Conservation (phyloP, 2,329 filamentous ascomycete genomes). For the Penicillium griseofulvum region DNA sequence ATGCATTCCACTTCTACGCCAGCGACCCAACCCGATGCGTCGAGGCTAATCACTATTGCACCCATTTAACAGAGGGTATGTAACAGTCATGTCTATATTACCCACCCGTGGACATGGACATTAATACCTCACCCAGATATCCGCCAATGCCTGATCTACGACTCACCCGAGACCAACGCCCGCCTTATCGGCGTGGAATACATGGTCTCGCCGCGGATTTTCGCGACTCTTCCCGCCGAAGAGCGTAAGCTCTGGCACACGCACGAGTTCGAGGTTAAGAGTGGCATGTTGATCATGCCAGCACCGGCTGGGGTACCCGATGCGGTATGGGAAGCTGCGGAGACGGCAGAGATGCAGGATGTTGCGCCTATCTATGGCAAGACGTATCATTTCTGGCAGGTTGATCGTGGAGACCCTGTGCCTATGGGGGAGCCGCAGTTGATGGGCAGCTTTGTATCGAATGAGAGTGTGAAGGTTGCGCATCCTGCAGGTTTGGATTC, state of each 20-base stretch:
- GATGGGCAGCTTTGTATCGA: conserved; percentile 58
- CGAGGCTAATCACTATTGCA: conserved; percentile 82
- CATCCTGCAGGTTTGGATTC: conserved; percentile 30
- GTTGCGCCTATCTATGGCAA: conserved; percentile 76
- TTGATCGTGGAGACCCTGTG: conserved; percentile 66
- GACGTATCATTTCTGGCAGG: conserved; percentile 83
- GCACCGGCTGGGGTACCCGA: conserved; percentile 45
- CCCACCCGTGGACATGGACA: background rate
- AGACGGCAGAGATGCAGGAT: conserved; percentile 77
- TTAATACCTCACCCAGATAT: conserved; percentile 53
- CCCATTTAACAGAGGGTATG: conserved; percentile 64
- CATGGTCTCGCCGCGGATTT: conserved; percentile 73
- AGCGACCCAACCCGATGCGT: conserved; percentile 66
- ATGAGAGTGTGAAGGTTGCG: conserved; percentile 26
- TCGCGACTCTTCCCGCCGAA: conserved; percentile 60
- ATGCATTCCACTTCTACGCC: conserved; percentile 84
- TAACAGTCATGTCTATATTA: background rate
- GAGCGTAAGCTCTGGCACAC: conserved; percentile 80
- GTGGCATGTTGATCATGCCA: conserved; percentile 45
- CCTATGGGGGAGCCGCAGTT: conserved; percentile 61
- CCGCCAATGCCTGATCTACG: conserved; percentile 82
- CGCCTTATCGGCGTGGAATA: conserved; percentile 83
- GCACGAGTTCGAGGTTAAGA: conserved; percentile 53
- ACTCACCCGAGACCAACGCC: conserved; percentile 64
- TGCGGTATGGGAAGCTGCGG: conserved; percentile 69